A percentile compares a stretch with the other conserved stretches of the same genome.
These are phyloP conservation scores for Pezicula radicicola DNA, from an alignment of 2,329 filamentous ascomycete genomes.

Conservation along the genomic window DNA sequence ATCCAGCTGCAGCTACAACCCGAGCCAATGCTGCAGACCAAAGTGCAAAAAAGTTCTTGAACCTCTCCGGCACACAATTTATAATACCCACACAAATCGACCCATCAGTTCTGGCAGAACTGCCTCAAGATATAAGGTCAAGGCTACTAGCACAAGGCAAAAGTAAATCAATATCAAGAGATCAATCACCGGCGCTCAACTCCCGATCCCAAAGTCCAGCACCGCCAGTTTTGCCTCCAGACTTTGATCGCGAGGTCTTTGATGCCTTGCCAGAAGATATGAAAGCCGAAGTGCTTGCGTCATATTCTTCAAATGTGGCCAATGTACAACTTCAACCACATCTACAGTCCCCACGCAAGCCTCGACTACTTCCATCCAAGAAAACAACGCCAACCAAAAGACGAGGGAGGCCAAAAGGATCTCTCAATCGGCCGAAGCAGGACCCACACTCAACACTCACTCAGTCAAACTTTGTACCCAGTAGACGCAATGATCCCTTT, in stretches of 20 bases:
- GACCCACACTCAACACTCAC: slow-evolving; percentile 58
- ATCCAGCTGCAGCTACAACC: slow-evolving; percentile 51
- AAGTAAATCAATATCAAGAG: slow-evolving; percentile 19
- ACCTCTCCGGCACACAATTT: slow-evolving; percentile 86
- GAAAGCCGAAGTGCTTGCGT: slow-evolving; percentile 75
- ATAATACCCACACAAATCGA: slow-evolving; percentile 84
- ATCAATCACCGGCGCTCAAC: slow-evolving; percentile 29
- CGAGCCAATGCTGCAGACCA: slow-evolving; percentile 41
- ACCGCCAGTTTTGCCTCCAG: slow-evolving; percentile 54
- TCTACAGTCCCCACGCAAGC: slow-evolving; percentile 48
- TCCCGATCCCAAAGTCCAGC: slow-evolving; percentile 23
- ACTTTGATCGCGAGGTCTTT: slow-evolving; percentile 83
- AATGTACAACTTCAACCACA: slow-evolving; percentile 29
- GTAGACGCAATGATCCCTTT: slow-evolving; percentile 23
- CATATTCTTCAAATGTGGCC: slow-evolving; percentile 47
- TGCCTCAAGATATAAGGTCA: slow-evolving; percentile 79
- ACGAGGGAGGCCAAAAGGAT: slow-evolving; percentile 37
- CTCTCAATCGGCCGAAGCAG: slow-evolving; percentile 44
- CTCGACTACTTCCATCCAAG: slow-evolving; percentile 31
- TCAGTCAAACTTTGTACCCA: slow-evolving; percentile 70
- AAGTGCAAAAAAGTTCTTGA: slow-evolving; percentile 65
- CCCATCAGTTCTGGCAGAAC: slow-evolving; percentile 73
- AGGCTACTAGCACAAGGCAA: slow-evolving; percentile 63
- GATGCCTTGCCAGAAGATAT: slow-evolving; percentile 81
- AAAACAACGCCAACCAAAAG: slow-evolving; percentile 69